These are phyloP conservation scores for Ophiognomonia clavigignenti-juglandacearum DNA, from an alignment of 2,329 filamentous ascomycete genomes.

Conservation along the genomic window DNA sequence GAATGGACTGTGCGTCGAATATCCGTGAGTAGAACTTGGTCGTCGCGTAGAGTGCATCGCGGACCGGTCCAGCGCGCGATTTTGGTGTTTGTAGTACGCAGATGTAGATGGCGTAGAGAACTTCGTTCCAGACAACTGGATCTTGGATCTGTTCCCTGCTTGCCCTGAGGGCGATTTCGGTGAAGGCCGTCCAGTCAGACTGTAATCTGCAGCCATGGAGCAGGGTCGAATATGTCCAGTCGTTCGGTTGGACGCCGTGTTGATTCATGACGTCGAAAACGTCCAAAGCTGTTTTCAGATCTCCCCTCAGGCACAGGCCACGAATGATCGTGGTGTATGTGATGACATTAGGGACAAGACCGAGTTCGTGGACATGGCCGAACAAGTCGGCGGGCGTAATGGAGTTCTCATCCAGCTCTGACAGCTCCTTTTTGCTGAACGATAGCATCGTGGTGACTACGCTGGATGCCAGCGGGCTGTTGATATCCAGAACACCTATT, in stretches of 20 bases:
- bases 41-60: constrained; percentile 40
- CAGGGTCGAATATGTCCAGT: constrained; percentile 62
- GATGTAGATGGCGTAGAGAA: constrained; percentile 47
- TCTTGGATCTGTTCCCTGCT: constrained; percentile 42
- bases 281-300: constrained; percentile 57
- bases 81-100: constrained; percentile 36
- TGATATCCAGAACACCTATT: constrained; percentile 36
- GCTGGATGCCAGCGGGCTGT: constrained; percentile 42
- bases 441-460: constrained; percentile 57
- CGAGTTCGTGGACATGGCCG: constrained; percentile 51
- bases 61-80: constrained; percentile 18
- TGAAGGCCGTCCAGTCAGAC: constrained; percentile 48
- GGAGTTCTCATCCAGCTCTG: constrained; percentile 23
- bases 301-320: constrained; percentile 63
- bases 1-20: constrained; percentile 42
- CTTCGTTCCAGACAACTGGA: constrained; percentile 43
- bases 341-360: constrained; percentile 57
- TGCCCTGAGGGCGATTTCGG: constrained; percentile 49
- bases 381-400: constrained; percentile 50
- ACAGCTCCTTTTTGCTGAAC: constrained; percentile 26
- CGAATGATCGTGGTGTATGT: constrained; percentile 65
- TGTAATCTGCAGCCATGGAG: constrained; percentile 64
- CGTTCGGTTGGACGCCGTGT: constrained; percentile 58
- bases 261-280: constrained; percentile 60
- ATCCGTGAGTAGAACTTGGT: constrained; percentile 43